Conservation (phyloP, 23 red algal genomes). For the Pyropia yezoensis region DNA sequence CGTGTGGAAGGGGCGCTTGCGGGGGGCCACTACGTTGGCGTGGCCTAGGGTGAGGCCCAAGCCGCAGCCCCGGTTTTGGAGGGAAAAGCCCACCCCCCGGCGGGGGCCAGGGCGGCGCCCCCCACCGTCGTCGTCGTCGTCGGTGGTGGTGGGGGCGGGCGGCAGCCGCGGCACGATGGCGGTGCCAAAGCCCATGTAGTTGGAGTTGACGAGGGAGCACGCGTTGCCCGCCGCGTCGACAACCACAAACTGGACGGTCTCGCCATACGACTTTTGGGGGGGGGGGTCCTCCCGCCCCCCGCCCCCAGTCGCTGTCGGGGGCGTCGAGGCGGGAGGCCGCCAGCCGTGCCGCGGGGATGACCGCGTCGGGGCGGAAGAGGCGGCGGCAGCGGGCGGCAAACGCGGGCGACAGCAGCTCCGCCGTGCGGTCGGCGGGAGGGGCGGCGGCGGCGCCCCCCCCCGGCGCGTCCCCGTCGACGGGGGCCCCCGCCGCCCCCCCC, state of each 20-base stretch:
- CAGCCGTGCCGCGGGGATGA: too few species aligned
- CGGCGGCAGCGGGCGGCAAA: too few species aligned
- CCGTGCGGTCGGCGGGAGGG: too few species aligned
- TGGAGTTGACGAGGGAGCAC: constrained; percentile 70
- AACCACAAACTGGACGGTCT: constrained; percentile 93
- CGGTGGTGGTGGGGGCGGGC: too few species aligned
- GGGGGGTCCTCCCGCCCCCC: too few species aligned
- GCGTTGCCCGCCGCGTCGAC: constrained; percentile 75
- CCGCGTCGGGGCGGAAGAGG: too few species aligned
- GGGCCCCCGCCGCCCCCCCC: too few species aligned
- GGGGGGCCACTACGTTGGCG: constrained; percentile 34
- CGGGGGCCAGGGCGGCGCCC: too few species aligned
- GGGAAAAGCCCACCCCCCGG: constrained; percentile 57
- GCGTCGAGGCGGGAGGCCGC: not conserved
- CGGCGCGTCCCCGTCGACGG: too few species aligned
- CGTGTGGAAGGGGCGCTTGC: constrained; percentile 83
- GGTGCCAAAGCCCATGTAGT: constrained; percentile 78
- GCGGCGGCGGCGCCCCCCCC: too few species aligned
- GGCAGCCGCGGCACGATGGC: constrained; percentile 43
- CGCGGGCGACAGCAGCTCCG: too few species aligned
- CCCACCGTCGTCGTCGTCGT: too few species aligned
- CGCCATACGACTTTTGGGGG: constrained; percentile 9
- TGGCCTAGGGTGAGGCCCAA: constrained; percentile 28
- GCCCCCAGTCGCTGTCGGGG: not conserved
- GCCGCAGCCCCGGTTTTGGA: constrained; percentile 90